Evolutionary conservation across 2,329 filamentous ascomycete genomes (phyloP).

Genomic region (Cladosporium sp.): DNA sequence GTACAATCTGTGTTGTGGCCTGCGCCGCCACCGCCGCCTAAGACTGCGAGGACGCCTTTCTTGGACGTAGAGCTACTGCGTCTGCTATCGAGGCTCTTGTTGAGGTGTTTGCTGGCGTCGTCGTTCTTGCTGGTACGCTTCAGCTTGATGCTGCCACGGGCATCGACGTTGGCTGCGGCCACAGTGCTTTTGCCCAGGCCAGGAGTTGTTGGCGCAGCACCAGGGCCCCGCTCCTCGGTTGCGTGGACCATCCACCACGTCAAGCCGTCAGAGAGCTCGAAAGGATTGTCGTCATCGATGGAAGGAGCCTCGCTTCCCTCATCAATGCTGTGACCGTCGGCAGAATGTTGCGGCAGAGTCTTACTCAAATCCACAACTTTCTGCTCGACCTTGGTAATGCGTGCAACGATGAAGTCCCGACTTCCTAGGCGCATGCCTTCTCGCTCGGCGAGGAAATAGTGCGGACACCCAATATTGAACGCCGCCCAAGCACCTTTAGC

Average conservation of each 20-base stretch:
- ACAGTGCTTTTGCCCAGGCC: slow-evolving; percentile 90
- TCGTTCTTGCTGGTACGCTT: slow-evolving; percentile 40
- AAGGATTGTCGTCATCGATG: slow-evolving; percentile 88
- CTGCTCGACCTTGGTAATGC: slow-evolving; percentile 87
- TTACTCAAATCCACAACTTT: slow-evolving; percentile 88
- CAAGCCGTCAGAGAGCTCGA: slow-evolving; percentile 89
- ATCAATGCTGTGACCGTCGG: slow-evolving; percentile 40
- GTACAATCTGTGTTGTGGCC: slow-evolving; percentile 9
- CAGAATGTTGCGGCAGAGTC: slow-evolving; percentile 39
- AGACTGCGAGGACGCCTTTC: slow-evolving; percentile 55
- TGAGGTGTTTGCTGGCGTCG: slow-evolving; percentile 51
- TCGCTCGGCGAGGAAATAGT: slow-evolving; percentile 93
- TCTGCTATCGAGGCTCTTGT: slow-evolving; percentile 84
- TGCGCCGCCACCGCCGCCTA: slow-evolving; percentile 1
- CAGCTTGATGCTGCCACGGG: slow-evolving; percentile 61
- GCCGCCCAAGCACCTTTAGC: slow-evolving; percentile 94
- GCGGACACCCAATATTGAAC: slow-evolving; percentile 95
- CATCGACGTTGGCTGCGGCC: slow-evolving; percentile 80
- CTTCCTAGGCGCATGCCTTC: slow-evolving; percentile 79
- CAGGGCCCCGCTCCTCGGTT: slow-evolving; percentile 70
- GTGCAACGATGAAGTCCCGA: slow-evolving; percentile 93
- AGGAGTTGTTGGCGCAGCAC: slow-evolving; percentile 79
- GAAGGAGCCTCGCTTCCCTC: slow-evolving; percentile 53
- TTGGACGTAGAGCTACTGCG: slow-evolving; percentile 83
- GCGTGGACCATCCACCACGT: slow-evolving; percentile 97